Conservation (phyloP, 2,329 filamentous ascomycete genomes). For the Magnaporthales sp. region DNA sequence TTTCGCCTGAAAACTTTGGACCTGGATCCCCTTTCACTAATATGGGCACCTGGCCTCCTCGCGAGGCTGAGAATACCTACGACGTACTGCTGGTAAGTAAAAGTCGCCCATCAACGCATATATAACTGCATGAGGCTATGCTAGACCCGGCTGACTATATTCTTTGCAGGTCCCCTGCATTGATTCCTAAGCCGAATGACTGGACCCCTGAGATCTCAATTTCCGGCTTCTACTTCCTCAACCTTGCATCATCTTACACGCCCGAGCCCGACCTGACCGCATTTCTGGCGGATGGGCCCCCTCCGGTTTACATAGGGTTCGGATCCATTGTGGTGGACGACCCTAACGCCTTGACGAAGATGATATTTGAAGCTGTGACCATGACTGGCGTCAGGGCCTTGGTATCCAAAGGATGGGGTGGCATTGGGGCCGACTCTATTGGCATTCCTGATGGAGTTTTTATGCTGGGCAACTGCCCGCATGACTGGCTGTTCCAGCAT, state of each 20-base stretch:
- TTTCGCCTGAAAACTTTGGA: constrained; percentile 62
- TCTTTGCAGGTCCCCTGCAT: constrained; percentile 31
- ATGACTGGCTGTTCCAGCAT: constrained; percentile 68
- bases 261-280: constrained; percentile 45
- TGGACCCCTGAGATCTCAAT: constrained; percentile 67
- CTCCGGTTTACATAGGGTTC: constrained; percentile 67
- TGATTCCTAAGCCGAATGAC: constrained; percentile 59
- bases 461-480: constrained; percentile 65
- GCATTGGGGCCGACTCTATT: constrained; percentile 44
- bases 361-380: constrained; percentile 63
- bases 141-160: neutral
- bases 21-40: constrained; percentile 63
- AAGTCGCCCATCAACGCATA: neutral
- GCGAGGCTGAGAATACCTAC: constrained; percentile 67
- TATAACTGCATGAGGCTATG: neutral
- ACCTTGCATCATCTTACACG: constrained; percentile 52
- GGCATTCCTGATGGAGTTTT: constrained; percentile 55
- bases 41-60: constrained; percentile 68
- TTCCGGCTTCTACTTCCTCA: constrained; percentile 71
- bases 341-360: constrained; percentile 55
- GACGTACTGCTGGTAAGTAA: constrained; percentile 59
- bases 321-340: constrained; percentile 70
- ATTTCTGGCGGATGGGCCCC: constrained; percentile 47
- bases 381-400: constrained; percentile 59
- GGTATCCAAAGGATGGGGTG: constrained; percentile 70